Evolutionary conservation across 176 grass and related monocot genomes (phyloP).

Genomic region (Cenchrus fungigraminus): DNA sequence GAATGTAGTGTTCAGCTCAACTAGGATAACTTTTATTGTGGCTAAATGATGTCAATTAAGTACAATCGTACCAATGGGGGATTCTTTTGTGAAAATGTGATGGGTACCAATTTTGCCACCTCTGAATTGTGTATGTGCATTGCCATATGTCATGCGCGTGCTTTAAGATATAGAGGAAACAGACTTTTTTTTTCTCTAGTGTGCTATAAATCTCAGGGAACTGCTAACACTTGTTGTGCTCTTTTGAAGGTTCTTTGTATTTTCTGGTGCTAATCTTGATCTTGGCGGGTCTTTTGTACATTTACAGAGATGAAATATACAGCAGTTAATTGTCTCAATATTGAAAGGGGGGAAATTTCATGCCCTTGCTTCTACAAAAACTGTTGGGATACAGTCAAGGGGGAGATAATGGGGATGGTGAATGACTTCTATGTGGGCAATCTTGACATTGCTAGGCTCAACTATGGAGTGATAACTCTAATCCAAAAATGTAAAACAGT

Average conservation of each 20-base stretch:
- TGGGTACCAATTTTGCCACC: background rate
- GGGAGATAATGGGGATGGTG: too few species aligned
- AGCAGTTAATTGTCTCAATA: background rate
- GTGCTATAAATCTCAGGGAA: background rate
- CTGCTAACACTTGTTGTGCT: background rate
- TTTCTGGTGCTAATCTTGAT: background rate
- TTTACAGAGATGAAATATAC: background rate
- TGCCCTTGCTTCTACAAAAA: too few species aligned
- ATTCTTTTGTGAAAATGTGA: background rate
- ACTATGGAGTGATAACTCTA: too few species aligned
- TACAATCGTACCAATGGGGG: background rate
- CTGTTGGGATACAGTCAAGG: too few species aligned
- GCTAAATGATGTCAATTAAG: background rate
- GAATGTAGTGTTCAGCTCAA: conserved; percentile 29
- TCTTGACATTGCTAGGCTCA: too few species aligned
- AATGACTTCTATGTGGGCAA: too few species aligned
- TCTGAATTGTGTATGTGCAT: background rate
- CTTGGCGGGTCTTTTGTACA: background rate
- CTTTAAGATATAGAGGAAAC: background rate
- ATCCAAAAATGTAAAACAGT: too few species aligned
- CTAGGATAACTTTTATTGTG: background rate
- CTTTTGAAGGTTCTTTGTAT: background rate
- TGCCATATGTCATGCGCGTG: too few species aligned
- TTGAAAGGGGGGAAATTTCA: too few species aligned
- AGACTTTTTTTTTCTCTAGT: background rate